Percentiles rank a stretch among this genome's conserved stretches.
Conservation (phyloP, 2,329 filamentous ascomycete species). For the Aspergillus melleus region DNA sequence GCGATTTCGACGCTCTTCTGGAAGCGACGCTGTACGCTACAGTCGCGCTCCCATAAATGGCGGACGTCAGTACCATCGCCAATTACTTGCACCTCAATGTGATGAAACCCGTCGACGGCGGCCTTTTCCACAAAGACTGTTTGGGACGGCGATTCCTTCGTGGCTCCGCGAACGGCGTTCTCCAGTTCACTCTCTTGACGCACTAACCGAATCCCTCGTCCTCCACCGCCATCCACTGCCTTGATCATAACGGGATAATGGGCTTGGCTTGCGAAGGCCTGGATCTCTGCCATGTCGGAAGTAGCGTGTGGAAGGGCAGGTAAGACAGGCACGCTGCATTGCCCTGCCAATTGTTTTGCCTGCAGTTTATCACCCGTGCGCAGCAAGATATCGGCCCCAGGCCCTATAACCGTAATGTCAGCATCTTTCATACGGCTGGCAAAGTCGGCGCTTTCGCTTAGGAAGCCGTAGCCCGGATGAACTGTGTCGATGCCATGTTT, state of each 20-base stretch:
- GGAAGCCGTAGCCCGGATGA: conserved; percentile 64
- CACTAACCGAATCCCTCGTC: conserved; percentile 60
- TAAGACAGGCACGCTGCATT: conserved; percentile 54
- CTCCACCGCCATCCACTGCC: conserved; percentile 64
- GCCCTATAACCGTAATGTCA: conserved; percentile 53
- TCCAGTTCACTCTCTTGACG: conserved; percentile 45
- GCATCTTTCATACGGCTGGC: conserved; percentile 50
- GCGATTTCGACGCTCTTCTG: conserved; percentile 64
- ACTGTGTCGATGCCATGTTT: conserved; percentile 56
- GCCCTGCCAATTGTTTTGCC: conserved; percentile 52
- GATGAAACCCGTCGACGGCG: conserved; percentile 61
- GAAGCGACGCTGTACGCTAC: conserved; percentile 60
- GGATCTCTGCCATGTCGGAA: conserved; percentile 43
- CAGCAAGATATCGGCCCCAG: conserved; percentile 57
- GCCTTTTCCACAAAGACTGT: conserved; percentile 63
- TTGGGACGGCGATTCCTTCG: conserved; percentile 59
- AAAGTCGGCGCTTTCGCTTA: conserved; percentile 57
- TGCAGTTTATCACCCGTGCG: conserved; percentile 58
- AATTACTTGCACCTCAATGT: conserved; percentile 62
- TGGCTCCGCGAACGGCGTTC: conserved; percentile 50
- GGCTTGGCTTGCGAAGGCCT: conserved; percentile 58
- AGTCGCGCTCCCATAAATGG: conserved; percentile 62
- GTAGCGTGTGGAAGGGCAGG: conserved; percentile 51
- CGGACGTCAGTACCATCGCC: conserved; percentile 56
- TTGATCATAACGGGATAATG: conserved; percentile 63